These are phyloP conservation scores for Andrographis paniculata DNA, from an alignment of 305 asterid species.

Conservation along the genomic window DNA sequence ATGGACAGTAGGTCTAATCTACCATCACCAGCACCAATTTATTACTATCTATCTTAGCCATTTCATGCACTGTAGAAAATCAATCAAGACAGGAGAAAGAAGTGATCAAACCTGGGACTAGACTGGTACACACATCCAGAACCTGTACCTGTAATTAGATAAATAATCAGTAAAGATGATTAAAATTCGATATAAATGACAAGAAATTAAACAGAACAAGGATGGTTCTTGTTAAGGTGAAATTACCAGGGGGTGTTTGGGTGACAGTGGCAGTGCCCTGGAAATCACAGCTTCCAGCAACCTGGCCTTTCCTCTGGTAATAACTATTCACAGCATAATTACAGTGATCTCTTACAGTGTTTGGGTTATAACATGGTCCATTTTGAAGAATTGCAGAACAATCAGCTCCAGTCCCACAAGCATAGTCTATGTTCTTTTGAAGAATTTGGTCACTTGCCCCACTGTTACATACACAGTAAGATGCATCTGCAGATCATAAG, in stretches of 20 bases:
- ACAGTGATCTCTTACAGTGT: constrained; percentile 62
- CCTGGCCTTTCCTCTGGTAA: constrained; percentile 49
- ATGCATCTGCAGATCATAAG: constrained; percentile 38
- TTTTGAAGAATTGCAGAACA: constrained; percentile 40
- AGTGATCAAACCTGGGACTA: constrained; percentile 31
- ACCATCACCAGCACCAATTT: neutral
- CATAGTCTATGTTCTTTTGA: constrained; percentile 68
- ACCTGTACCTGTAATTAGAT: constrained; percentile 20
- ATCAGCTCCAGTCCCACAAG: constrained; percentile 78
- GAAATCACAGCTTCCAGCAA: constrained; percentile 53
- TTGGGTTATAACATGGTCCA: constrained; percentile 65
- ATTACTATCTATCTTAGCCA: too few relatives aligned
- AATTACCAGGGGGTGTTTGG: constrained; percentile 39
- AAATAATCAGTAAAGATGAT: constrained; percentile 1
- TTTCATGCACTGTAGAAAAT: too few relatives aligned
- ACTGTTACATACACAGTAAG: constrained; percentile 56
- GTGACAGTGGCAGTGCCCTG: constrained; percentile 41
- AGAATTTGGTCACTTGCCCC: constrained; percentile 33
- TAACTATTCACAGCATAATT: constrained; percentile 80
- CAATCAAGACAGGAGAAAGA: neutral
- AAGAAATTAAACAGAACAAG: neutral
- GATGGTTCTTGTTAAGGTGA: constrained; percentile 4
- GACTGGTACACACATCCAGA: constrained; percentile 42
- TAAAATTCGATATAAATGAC: neutral
- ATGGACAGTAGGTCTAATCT: constrained; percentile 9